Evolutionary conservation across 768 basidiomycete species (phyloP), one percentile per base, ranked within the genome.

Genomic region (Russula abietina): DNA sequence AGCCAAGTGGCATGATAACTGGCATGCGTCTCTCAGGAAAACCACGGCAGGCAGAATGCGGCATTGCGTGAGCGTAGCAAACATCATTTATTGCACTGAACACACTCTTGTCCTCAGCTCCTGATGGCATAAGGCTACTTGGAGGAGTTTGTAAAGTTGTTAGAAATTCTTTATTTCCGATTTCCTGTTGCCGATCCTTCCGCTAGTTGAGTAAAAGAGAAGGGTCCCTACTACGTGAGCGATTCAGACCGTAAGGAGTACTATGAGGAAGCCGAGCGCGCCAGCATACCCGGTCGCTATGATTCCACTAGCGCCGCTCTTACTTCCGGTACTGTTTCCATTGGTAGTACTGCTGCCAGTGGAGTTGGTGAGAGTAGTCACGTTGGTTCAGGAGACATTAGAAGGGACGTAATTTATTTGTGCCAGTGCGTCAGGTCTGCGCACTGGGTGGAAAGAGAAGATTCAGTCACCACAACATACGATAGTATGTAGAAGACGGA

Each of bases 391-490:
- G 14, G 70, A 33, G 22, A 73, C 69, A 59, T 75, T 79, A 36
- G 79, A 74, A 0, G 84, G 78, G 36, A 83, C 74, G 19, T 76
- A 79, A 65, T 77, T 77, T 68, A 71, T 79, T 22, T 75, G 79
- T 46, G 84, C 80, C 38, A 95, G 75, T 26, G n/a, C n/a, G 86
- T 84, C 68, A 94, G 72, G 74, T 94, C 93, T 41, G 92, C 81
- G 70, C 91, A 94, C 87, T 93, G 54, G 55, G 19, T 19, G 2
- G 33, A 48, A 38, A 39, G 30, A 9, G 5, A 30, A 22, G n/a
- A 39, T 48, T 48, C 51, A 16, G 32, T 54, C 38, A 7, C 38
- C 16, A 39, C 38, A 17, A 17, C 16, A 16, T n/a, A 45, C 14
- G 33, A 14, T 5, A n/a, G n/a, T n/a, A 36, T 28, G 22, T 9